A percentile compares a stretch with the other conserved stretches of the same genome.
phyloP scores from a whole-genome alignment of 1,139 yeast genomes.

The Candida tetrigidarum region DNA sequence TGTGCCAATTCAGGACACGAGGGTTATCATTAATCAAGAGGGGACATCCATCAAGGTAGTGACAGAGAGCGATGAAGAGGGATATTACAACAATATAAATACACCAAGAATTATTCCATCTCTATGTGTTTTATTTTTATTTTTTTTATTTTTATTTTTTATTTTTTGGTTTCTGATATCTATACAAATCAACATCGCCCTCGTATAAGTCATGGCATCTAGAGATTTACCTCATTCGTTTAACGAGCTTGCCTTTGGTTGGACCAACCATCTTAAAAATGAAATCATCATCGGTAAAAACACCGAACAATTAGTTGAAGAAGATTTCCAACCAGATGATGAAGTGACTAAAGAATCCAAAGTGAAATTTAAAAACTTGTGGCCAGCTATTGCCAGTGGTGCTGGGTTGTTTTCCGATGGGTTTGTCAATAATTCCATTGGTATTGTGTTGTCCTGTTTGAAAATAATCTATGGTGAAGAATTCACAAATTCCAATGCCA shows the following conservation, averaged over 20 bases:
- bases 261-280: constrained; percentile 30
- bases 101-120: too few species aligned
- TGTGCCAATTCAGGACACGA: too few species aligned
- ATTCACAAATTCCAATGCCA: constrained; percentile 66
- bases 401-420: constrained; percentile 94
- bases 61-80: too few species aligned
- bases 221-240: constrained; percentile 56
- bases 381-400: constrained; percentile 87
- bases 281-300: constrained; percentile 31
- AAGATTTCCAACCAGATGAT: constrained; percentile 25
- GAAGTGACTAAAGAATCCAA: constrained; percentile 15
- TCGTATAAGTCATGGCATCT: constrained; percentile 51
- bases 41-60: too few species aligned
- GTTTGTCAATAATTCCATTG: constrained; percentile 81
- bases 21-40: neutral
- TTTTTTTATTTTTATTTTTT: too few species aligned
- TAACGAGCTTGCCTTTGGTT: constrained; percentile 38
- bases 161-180: too few species aligned
- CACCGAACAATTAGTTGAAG: constrained; percentile 26
- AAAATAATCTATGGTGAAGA: constrained; percentile 64
- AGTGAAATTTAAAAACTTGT: constrained; percentile 35
- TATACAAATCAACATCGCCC: too few species aligned
- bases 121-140: too few species aligned
- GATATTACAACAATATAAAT: too few species aligned
- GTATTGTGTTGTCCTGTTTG: constrained; percentile 75